phyloP scores from a whole-genome alignment of 2,329 filamentous ascomycete genomes.

The Talaromyces sp. region DNA sequence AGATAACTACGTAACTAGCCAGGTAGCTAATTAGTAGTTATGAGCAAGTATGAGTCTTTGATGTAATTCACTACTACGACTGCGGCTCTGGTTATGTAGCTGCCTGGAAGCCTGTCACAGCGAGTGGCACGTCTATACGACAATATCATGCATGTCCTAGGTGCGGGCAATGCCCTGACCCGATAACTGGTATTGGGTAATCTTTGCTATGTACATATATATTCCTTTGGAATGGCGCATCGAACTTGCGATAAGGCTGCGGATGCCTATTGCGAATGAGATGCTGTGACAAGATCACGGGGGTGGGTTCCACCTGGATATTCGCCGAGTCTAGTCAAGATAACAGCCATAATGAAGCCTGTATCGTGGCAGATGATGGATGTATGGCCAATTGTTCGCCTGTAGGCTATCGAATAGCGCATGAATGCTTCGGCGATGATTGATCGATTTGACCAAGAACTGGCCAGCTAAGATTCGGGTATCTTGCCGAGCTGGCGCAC shows the following conservation, averaged over 20 bases:
- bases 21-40: neutral
- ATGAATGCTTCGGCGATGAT: neutral
- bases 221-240: neutral
- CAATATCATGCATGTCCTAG: too few species aligned
- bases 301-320: neutral
- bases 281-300: neutral
- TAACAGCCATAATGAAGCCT: neutral
- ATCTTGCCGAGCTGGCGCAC: neutral
- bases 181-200: neutral
- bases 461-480: neutral
- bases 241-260: neutral
- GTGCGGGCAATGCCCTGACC: neutral
- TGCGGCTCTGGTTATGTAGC: neutral
- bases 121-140: neutral
- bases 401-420: neutral
- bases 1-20: neutral
- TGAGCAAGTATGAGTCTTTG: neutral
- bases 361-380: neutral
- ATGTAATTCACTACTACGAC: neutral
- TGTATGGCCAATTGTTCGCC: neutral
- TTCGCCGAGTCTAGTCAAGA: neutral
- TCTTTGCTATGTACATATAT: constrained; percentile 4
- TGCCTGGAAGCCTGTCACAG: neutral
- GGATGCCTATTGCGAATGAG: neutral
- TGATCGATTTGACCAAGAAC: neutral